Conservation (phyloP, 108 stramenopile genomes). For the Skeletonema costatum region DNA sequence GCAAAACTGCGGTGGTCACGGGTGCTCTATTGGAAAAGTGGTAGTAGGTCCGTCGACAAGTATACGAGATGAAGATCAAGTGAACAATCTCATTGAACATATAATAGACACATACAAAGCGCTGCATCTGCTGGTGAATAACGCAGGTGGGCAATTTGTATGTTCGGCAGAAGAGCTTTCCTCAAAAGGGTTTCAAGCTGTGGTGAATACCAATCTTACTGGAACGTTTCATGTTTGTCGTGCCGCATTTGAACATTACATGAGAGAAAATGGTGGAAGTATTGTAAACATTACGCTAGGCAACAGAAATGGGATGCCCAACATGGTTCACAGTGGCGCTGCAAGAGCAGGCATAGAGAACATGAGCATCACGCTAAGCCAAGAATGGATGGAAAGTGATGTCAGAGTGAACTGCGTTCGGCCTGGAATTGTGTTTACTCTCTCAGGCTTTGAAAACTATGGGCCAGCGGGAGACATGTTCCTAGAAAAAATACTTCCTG, state of each 20-base stretch:
- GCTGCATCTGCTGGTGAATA: slow-evolving; percentile 83
- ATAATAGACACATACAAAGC: slow-evolving; percentile 57
- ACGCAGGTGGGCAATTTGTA: slow-evolving; percentile 86
- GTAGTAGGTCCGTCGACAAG: slow-evolving; percentile 70
- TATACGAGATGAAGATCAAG: slow-evolving; percentile 76
- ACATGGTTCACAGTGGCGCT: slow-evolving; percentile 84
- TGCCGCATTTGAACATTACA: slow-evolving; percentile 77
- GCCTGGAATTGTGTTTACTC: slow-evolving; percentile 84
- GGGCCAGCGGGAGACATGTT: slow-evolving; percentile 71
- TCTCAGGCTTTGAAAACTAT: slow-evolving; percentile 86
- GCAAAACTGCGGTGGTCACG: slow-evolving; percentile 4
- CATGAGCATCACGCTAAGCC: slow-evolving; percentile 80
- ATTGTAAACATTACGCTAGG: slow-evolving; percentile 90
- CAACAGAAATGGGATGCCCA: slow-evolving; percentile 86
- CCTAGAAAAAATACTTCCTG: slow-evolving; percentile 62
- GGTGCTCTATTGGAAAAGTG: slow-evolving; percentile 40
- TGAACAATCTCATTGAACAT: slow-evolving; percentile 54
- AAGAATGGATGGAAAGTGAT: slow-evolving; percentile 84
- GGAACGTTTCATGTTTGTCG: slow-evolving; percentile 84
- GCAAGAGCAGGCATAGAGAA: slow-evolving; percentile 87
- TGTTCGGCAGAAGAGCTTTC: slow-evolving; percentile 71
- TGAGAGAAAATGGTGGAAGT: slow-evolving; percentile 76
- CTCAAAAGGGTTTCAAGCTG: slow-evolving; percentile 72
- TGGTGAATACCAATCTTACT: slow-evolving; percentile 79
- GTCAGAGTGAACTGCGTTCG: slow-evolving; percentile 90